Evolutionary conservation across 495 filamentous ascomycete genomes (phyloP), one percentile per base, ranked within the genome.

Genomic region (Usnea hakonensis): DNA sequence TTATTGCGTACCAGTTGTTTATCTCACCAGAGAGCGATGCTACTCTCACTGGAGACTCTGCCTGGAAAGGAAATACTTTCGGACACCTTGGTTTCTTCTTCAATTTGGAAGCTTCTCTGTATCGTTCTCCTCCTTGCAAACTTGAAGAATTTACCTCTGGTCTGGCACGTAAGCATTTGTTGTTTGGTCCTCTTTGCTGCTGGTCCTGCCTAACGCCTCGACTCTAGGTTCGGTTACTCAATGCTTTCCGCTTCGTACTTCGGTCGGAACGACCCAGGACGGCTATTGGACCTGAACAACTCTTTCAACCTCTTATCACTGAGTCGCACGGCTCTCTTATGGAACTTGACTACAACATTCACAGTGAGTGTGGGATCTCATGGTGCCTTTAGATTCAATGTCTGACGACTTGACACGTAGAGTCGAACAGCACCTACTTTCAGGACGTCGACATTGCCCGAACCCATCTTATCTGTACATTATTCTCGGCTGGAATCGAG

Each of bases 391-490:
- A 28, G 17, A 40, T 32, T 17, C 35, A 11, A 35, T 19, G 17
- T 1, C 48, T 64, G 37, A 64, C 46, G 23, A 7, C 38, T 14
- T 28, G 28, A 37, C 32, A 38, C 16, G 23, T 33, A 64, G 63
- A 90, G 65, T 84, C 81, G 35, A 90, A 90, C 70, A 84, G 81
- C 65, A 89, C 87, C 0, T 90, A 89, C 66, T 89, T 90, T 68
- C 75, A 82, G 16, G 87, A 90, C 68, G 78, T 88, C 64, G 87
- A 90, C 64, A 78, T 88, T 58, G 78, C 86, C 13, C 86, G 87
- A 48, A 85, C 84, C 19, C 80, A 85, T 56, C 77, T 85, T 17
- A 78, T 87, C 50, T 64, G 63, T 44, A 64, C 63, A 19, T 55
- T 64, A 21, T 64, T 64, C 50, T 60, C 63, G 43, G 57, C 57